Conservation (phyloP, 345 rosid species). For the Hirschfeldia incana region DNA sequence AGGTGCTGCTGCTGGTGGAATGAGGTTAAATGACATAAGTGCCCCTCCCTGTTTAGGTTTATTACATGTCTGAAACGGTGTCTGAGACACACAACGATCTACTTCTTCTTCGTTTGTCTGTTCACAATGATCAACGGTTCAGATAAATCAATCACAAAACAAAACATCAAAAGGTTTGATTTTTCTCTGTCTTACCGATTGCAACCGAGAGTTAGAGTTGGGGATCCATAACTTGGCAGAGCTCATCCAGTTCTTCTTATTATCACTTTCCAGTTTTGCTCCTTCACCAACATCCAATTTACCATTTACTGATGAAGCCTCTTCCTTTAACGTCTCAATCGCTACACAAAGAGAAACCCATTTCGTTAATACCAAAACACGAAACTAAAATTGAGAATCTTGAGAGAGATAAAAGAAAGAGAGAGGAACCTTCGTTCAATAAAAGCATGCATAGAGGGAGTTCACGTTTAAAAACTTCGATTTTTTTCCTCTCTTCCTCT, state of each 20-base stretch:
- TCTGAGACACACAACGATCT: conserved; percentile 43
- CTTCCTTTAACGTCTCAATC: conserved; percentile 57
- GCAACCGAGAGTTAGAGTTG: conserved; percentile 41
- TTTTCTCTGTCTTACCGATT: conserved; percentile 39
- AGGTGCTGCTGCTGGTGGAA: conserved; percentile 37
- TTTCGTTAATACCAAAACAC: background rate
- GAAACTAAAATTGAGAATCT: background rate
- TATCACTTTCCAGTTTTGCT: conserved; percentile 38
- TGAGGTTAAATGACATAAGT: conserved; percentile 45
- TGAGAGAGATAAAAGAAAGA: background rate
- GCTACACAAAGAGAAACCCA: conserved; percentile 40
- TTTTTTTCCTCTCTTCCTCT: conserved; percentile 70
- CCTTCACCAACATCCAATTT: background rate
- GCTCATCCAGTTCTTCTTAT: conserved; percentile 64
- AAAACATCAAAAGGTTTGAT: background rate
- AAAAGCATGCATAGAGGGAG: conserved; percentile 78
- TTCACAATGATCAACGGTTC: conserved; percentile 7
- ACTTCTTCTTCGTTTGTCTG: conserved; percentile 50
- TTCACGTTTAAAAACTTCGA: conserved; percentile 72
- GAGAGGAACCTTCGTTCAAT: conserved; percentile 53
- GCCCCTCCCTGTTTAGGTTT: conserved; percentile 40
- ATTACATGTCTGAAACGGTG: conserved; percentile 33
- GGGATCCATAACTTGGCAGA: conserved; percentile 65
- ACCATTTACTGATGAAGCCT: conserved; percentile 32
- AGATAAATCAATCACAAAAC: background rate